These are phyloP conservation scores for Hymenoscyphus repandus DNA, from an alignment of 2,329 filamentous ascomycete genomes.

Conservation along the genomic window DNA sequence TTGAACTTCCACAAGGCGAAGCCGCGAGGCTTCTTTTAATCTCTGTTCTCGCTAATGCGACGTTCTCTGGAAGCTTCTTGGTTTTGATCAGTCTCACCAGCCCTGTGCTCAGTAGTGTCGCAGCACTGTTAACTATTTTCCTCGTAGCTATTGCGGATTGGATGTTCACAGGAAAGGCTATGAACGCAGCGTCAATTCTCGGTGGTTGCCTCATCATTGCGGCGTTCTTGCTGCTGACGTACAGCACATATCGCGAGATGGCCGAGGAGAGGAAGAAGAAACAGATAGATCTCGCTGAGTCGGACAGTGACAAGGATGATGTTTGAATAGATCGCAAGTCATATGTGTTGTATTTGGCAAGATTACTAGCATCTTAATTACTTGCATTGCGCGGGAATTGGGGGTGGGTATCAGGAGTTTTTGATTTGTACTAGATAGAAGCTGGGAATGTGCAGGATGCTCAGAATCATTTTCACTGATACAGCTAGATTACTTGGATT, in stretches of 20 bases:
- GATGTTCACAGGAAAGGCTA: slow-evolving; percentile 70
- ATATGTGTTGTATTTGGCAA: background rate
- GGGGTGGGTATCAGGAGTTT: too few relatives aligned
- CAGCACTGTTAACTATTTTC: slow-evolving; percentile 92
- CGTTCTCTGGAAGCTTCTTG: slow-evolving; percentile 88
- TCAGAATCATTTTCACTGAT: too few relatives aligned
- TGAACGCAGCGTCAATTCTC: slow-evolving; percentile 68
- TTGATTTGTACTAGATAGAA: too few relatives aligned
- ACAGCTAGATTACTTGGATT: too few relatives aligned
- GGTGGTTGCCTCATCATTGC: slow-evolving; percentile 85
- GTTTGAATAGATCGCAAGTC: background rate
- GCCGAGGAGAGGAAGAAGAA: slow-evolving; percentile 70
- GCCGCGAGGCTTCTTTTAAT: slow-evolving; percentile 76
- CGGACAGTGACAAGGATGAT: slow-evolving; percentile 36
- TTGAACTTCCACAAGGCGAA: slow-evolving; percentile 73
- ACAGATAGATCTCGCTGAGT: slow-evolving; percentile 36
- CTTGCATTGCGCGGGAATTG: background rate
- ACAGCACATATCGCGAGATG: slow-evolving; percentile 92
- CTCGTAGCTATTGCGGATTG: slow-evolving; percentile 91
- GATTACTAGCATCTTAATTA: background rate
- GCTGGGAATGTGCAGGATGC: too few relatives aligned
- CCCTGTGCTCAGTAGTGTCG: slow-evolving; percentile 87
- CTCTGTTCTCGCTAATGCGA: slow-evolving; percentile 80
- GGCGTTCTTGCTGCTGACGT: slow-evolving; percentile 82
- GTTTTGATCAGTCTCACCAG: slow-evolving; percentile 89